These are phyloP conservation scores for Hemileia vastatrix DNA, from an alignment of 1,284 basidiomycete genomes.

Conservation along the genomic window DNA sequence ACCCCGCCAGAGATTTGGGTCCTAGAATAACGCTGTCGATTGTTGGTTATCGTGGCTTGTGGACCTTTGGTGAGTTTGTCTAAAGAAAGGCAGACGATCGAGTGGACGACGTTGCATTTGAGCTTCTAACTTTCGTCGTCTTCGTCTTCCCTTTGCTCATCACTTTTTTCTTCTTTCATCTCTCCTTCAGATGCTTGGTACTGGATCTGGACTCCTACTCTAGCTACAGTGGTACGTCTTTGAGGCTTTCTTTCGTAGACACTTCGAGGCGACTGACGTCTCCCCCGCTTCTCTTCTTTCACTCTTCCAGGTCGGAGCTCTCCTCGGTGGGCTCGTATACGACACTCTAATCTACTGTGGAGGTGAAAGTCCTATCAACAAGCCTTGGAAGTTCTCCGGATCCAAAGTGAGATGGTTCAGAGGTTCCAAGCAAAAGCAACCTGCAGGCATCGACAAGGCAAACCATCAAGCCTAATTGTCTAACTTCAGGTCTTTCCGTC, in stretches of 20 bases:
- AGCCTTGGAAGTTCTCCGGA: too few species aligned
- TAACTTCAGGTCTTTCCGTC: too few species aligned
- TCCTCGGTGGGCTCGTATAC: too few species aligned
- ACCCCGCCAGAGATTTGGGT: slow-evolving; percentile 37
- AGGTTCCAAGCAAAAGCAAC: too few species aligned
- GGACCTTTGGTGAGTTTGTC: slow-evolving; percentile 17
- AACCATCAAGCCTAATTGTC: too few species aligned
- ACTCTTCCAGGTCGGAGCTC: too few species aligned
- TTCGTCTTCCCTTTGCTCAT: slow-evolving; percentile 8
- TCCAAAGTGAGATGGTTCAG: too few species aligned
- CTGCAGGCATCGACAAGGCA: too few species aligned
- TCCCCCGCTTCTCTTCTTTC: too few species aligned
- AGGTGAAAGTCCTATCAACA: too few species aligned
- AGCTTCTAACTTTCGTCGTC: slow-evolving; percentile 4
- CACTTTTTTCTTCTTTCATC: neutral
- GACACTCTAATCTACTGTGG: too few species aligned
- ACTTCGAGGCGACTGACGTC: too few species aligned
- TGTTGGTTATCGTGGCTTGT: slow-evolving; percentile 39
- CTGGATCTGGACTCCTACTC: neutral
- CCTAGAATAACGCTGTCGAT: slow-evolving; percentile 36
- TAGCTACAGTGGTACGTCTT: neutral
- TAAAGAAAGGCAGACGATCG: neutral
- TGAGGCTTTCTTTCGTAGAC: neutral
- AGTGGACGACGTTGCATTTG: neutral
- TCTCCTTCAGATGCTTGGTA: neutral